These are phyloP conservation scores for Torulaspora quercuum DNA, from an alignment of 805 yeast genomes.

Conservation along the genomic window DNA sequence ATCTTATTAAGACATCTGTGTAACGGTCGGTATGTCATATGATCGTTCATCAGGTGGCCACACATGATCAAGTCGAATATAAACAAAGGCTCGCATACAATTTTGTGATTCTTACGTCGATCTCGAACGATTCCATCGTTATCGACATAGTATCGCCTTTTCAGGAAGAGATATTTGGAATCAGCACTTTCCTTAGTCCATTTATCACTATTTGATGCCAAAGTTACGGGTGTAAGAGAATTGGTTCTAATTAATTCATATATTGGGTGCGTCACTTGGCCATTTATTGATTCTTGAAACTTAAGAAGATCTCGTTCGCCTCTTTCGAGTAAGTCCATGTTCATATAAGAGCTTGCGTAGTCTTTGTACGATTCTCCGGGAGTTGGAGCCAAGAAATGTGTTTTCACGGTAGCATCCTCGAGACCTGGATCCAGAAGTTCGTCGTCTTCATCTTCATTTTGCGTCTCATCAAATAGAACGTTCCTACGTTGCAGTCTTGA, in stretches of 20 bases:
- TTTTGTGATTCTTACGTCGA: constrained; percentile 21
- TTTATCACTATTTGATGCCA: constrained; percentile 22
- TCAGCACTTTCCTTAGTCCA: constrained; percentile 21
- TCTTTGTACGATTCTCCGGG: constrained; percentile 21
- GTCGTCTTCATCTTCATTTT: constrained; percentile 5
- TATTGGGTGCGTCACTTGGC: constrained; percentile 28
- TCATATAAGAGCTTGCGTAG: constrained; percentile 16
- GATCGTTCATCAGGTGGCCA: constrained; percentile 34
- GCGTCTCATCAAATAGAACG: constrained; percentile 6
- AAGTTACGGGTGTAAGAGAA: constrained; percentile 21
- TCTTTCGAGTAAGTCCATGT: constrained; percentile 20
- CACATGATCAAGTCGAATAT: constrained; percentile 31
- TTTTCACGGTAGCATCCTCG: constrained; percentile 1
- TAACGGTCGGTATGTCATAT: constrained; percentile 19
- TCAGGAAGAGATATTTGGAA: constrained; percentile 21
- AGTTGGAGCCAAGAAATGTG: constrained; percentile 15
- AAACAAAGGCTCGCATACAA: constrained; percentile 32
- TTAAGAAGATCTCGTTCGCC: constrained; percentile 26
- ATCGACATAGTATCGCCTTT: constrained; percentile 27
- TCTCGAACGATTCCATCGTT: constrained; percentile 25
- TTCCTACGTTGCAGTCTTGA: constrained; percentile 7
- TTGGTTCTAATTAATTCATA: constrained; percentile 28
- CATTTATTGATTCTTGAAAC: constrained; percentile 24
- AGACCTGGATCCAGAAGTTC: constrained; percentile 4
- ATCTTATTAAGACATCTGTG: constrained; percentile 19